Base-by-base conservation (phyloP, 805 yeast species). In the Starmerella vaccinii region DNA sequence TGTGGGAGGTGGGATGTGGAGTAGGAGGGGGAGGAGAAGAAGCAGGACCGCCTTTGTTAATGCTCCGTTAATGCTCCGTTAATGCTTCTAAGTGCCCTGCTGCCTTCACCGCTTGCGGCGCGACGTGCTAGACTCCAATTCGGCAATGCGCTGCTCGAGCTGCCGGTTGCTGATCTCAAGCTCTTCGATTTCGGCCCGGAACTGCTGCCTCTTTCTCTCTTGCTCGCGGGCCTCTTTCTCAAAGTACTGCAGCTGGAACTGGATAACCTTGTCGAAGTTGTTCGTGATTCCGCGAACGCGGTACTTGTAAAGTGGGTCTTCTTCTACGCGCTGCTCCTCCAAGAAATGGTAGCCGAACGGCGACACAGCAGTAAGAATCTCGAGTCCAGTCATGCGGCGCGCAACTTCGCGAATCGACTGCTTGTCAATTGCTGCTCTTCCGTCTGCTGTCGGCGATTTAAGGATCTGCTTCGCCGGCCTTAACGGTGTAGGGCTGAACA, bases 211-310 rank as follows among this genome's bases (percentile, higher is more conserved):
- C 86, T 78, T 68, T 82, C 90, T 60, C 81, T 83, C 57, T 62
- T 88, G 84, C 67, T 86, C 87, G 57, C 82, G 80, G 66, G 82
- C 88, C 95, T 95, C 88, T 69, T 84, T 90, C 71, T 87, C 82
- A 63, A 88, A 87, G 68, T 94, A 77, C 62, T 82, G 89, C 66
- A 86, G 95, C 70, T 88, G 95, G 51, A 86, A 87, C 68, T 83
- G 81, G 47, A 85, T 78, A 67, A 87, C 94, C 63, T 83, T 89
- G 5, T 92, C 84, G 69, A 85, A 87, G 67, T 82, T 83, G 68
- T 82, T 37, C 34, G 46, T 38, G 27, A 59, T 46, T 16, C 22
- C 47, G 1, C 22, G 39, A 13, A 52, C 54, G 10, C 57, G 55
- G 43, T 54, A 54, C n/a, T 49, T 37, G 27, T 53, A 49, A 29